These are phyloP conservation scores for Solanum hybrid DNA, from an alignment of 305 asterid genomes.

Conservation along the genomic window DNA sequence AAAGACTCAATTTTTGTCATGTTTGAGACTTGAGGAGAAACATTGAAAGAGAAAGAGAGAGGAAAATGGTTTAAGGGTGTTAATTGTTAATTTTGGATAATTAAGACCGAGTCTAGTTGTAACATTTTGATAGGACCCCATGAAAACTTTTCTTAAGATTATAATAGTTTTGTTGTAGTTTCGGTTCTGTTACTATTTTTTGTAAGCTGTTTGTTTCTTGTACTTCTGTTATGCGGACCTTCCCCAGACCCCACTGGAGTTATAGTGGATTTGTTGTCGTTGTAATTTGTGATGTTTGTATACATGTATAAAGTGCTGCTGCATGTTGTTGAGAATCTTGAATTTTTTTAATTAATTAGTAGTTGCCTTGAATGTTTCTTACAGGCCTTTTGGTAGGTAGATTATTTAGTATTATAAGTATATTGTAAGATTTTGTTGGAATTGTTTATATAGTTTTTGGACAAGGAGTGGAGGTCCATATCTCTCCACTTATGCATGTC, in stretches of 20 bases:
- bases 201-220: neutral
- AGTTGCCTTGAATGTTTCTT: constrained; percentile 42
- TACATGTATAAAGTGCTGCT: constrained; percentile 9
- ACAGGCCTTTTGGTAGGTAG: constrained; percentile 49
- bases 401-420: constrained; percentile 21
- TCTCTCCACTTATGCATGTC: constrained; percentile 18
- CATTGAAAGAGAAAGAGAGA: neutral
- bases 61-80: neutral
- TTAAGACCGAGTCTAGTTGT: neutral
- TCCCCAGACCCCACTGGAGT: neutral
- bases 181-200: neutral
- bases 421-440: constrained; percentile 12
- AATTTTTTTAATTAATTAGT: neutral
- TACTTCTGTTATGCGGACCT: neutral
- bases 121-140: constrained; percentile 15
- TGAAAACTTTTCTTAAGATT: constrained; percentile 14
- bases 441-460: constrained; percentile 10
- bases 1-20: neutral
- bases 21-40: neutral
- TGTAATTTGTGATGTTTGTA: constrained; percentile 17
- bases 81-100: neutral
- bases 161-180: neutral
- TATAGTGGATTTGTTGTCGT: neutral
- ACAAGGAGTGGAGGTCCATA: constrained; percentile 22
- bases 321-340: constrained; percentile 1